Evolutionary conservation across 106 monocot species (phyloP).

Genomic region (Dendrobium catenatum): DNA sequence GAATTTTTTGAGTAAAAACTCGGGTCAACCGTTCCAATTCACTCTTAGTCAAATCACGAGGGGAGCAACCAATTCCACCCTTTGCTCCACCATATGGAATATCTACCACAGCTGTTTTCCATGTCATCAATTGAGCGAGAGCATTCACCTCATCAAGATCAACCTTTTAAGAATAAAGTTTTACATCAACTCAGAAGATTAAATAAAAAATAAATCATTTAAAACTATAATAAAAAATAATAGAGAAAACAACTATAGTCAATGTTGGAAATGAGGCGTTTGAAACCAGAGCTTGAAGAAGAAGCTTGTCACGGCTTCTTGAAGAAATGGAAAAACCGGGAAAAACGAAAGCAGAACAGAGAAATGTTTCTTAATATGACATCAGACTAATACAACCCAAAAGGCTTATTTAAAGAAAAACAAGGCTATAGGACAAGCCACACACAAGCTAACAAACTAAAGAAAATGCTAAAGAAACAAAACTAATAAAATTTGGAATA

Average conservation of each 20-base stretch:
- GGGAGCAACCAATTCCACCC: slow-evolving; percentile 83
- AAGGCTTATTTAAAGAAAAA: no score
- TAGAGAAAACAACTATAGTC: not conserved
- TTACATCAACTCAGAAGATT: not conserved
- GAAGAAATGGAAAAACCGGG: no score
- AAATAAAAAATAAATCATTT: not conserved
- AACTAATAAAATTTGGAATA: no score
- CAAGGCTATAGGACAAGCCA: no score
- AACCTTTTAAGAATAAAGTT: slow-evolving; percentile 37
- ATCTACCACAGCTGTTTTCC: slow-evolving; percentile 92
- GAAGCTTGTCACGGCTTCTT: no score
- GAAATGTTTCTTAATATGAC: no score
- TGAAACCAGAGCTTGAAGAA: no score
- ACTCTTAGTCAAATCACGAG: slow-evolving; percentile 57
- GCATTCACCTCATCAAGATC: slow-evolving; percentile 91
- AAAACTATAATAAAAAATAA: not conserved
- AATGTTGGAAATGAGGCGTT: not conserved
- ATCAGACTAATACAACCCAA: no score
- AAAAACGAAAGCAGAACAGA: no score
- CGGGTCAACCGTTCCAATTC: slow-evolving; percentile 90
- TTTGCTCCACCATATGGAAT: slow-evolving; percentile 95
- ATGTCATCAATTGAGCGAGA: slow-evolving; percentile 95
- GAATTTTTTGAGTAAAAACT: slow-evolving; percentile 91
- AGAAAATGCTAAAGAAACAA: no score
- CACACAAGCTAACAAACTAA: no score